Conservation (phyloP, 2,329 filamentous ascomycete genomes). For the Penicillium sp. region DNA sequence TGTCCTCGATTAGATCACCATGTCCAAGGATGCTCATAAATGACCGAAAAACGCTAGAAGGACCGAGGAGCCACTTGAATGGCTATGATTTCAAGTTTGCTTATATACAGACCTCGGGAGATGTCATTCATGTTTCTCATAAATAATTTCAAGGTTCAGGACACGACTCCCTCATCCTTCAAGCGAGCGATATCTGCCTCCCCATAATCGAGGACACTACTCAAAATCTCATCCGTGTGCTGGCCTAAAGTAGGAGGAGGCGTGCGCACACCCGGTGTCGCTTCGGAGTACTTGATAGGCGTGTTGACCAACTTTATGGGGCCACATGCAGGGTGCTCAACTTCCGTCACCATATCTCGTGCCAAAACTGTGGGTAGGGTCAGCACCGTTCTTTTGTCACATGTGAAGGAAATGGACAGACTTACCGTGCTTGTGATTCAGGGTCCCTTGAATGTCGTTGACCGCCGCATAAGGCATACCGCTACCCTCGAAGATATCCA, state of each 20-base stretch:
- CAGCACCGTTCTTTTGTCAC: not conserved
- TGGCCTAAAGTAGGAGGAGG: conserved; percentile 83
- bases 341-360: conserved; percentile 82
- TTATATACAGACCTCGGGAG: conserved; percentile 6
- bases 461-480: conserved; percentile 94
- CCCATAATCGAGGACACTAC: conserved; percentile 60
- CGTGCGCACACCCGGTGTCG: conserved; percentile 69
- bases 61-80: not conserved
- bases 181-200: conserved; percentile 59
- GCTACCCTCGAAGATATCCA: conserved; percentile 79
- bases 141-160: conserved; percentile 32
- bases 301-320: conserved; percentile 88
- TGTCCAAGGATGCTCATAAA: not conserved
- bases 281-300: conserved; percentile 89
- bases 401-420: not conserved
- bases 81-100: not conserved
- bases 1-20: too few relatives aligned
- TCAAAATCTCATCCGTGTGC: conserved; percentile 76
- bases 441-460: conserved; percentile 82
- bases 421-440: conserved; percentile 79
- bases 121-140: conserved; percentile 2
- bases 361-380: conserved; percentile 54
- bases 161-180: conserved; percentile 65
- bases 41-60: not conserved
- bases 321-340: conserved; percentile 80